phyloP scores from a whole-genome alignment of 768 basidiomycete genomes.

The Pleurotus cornucopiae region DNA sequence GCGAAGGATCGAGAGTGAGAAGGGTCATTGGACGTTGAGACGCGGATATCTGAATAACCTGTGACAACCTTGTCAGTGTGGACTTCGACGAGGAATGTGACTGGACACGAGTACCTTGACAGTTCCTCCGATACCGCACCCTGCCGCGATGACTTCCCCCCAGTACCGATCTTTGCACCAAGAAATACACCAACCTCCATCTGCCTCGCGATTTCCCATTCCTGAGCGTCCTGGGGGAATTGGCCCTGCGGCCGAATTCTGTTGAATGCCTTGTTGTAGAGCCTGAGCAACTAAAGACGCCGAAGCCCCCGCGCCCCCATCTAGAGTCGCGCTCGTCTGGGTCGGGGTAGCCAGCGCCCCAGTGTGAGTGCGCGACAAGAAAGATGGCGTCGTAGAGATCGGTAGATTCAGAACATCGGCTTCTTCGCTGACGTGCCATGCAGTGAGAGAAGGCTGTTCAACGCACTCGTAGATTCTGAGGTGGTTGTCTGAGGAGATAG shows the following conservation, averaged over 20 bases:
- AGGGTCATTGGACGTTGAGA: conserved; percentile 65
- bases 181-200: conserved; percentile 54
- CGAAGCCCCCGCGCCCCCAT: conserved; percentile 37
- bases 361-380: conserved; percentile 45
- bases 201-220: conserved; percentile 12
- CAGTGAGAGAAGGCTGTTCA: conserved; percentile 67
- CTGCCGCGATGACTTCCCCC: conserved; percentile 85
- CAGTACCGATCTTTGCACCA: conserved; percentile 98
- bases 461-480: conserved; percentile 90
- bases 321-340: conserved; percentile 51
- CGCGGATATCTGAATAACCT: conserved; percentile 74
- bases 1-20: conserved; percentile 55
- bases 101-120: conserved; percentile 57
- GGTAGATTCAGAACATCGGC: conserved; percentile 66
- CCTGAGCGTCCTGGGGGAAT: conserved; percentile 9
- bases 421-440: conserved; percentile 75
- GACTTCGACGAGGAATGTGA: not conserved
- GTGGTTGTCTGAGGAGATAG: conserved; percentile 82
- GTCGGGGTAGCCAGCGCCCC: conserved; percentile 69
- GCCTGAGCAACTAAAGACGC: conserved; percentile 63
- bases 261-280: conserved; percentile 47
- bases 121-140: conserved; percentile 64
- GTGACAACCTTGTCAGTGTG: conserved; percentile 1
- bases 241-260: conserved; percentile 14
- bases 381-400: conserved; percentile 33